Evolutionary conservation across 2,329 filamentous ascomycete species (phyloP), one percentile per base, ranked within the genome.

Genomic region (Microdochium nivale): DNA sequence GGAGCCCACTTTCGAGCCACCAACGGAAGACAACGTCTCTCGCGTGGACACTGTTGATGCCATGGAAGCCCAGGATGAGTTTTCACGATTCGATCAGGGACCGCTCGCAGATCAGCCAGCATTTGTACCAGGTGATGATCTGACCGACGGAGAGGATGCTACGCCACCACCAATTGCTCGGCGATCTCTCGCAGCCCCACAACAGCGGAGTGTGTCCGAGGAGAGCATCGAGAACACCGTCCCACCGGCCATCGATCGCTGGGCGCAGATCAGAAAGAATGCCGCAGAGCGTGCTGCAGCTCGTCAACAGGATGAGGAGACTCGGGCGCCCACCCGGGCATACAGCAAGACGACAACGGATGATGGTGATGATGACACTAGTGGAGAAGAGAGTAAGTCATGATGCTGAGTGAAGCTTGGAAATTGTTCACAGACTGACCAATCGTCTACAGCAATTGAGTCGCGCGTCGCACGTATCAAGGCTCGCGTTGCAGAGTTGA

Each of bases 391-490:
- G 62, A 69, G 67, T 69, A 60, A 65, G 67, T 58, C 25, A 14
- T 19, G 16, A 44, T 19, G 16, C 4, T 16, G 21, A 8, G 13
- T 24, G 46, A 24, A 27, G 32, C 30, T 32, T 16, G 5, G 21
- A 23, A n/a, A 48, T 44, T 33, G 33, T 16, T 40, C 35, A 21
- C 16, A 46, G 25, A 23, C 47, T 50, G 49, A 60, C 66, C 65
- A 65, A 65, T 49, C 44, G 43, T 13, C 24, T 51, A n/a, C 59
- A 95, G 90, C 91, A 33, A 97, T 97, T 62, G 94, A 99, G 70
- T 91, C 90, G 48, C 88, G 94, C 58, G 94, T 97, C 54, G 94
- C 94, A 48, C 88, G 94, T 56, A 99, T 99, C 79, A 97, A 96
- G 73, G 94, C 94, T 54, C 86, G 94, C 55, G 94, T 99, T 53